Base-by-base conservation (phyloP, 805 yeast genomes). In the Suhomyces vadensis region DNA sequence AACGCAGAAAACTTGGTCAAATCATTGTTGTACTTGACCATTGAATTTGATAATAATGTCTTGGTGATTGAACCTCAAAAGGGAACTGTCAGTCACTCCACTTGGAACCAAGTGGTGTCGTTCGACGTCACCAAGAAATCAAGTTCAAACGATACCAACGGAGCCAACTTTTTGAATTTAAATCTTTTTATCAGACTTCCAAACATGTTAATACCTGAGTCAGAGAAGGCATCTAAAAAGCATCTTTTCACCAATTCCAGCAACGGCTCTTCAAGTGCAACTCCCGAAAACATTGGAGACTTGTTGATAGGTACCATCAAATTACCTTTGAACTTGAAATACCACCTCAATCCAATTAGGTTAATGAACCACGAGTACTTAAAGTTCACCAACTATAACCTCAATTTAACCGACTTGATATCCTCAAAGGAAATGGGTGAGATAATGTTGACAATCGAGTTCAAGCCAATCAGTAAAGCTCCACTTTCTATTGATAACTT, bases 11-110 rank as follows among this genome's bases (percentile, higher is more conserved):
- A 73, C 41, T 67, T 76, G 26, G 75, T 79, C 49, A 81, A 81
- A 53, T 79, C 94, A 13, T 75, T 95, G 47, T 76, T 94, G 29
- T 88, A 87, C 64, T 77, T 91, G 57, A 89, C 96, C 1, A 75
- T 94, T 36, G 99, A 94, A 65, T 92, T 90, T 61, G 99, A 94
- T 67, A 94, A 94, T 65, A 89, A 92, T 40, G 94, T 91, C 52
- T 85, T 94, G 51, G 78, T 90, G 11, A 82, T 92, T 40, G 95
- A 90, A 53, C 94, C 98, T 2, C 80, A 83, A 22, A 80, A 86
- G 42, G 97, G 96, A 31, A 80, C 95, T 0, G 81, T 89, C 48
- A 78, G 79, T 35, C 72, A 76, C 44, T 92, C 97, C 1, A 79
- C 79, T 13, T 94, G 95, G 81, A 94, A 90, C 63, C 87, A 87